These are phyloP conservation scores for Fusarium sp. DNA, from an alignment of 2,329 filamentous ascomycete genomes.

Conservation along the genomic window DNA sequence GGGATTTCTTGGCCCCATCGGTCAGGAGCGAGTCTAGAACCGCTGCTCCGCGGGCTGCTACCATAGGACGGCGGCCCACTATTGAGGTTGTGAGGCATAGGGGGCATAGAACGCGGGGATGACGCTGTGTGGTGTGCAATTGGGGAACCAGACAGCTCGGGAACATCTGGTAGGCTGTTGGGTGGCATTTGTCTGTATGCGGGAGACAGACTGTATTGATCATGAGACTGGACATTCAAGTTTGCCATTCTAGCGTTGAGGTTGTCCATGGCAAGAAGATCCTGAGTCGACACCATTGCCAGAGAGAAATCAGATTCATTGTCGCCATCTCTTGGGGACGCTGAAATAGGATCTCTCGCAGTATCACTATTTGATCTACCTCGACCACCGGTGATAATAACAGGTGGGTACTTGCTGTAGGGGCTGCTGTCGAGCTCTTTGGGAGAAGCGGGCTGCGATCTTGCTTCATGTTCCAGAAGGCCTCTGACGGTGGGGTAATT, in stretches of 20 bases:
- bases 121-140: constrained; percentile 50
- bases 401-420: constrained; percentile 59
- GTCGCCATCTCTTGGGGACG: constrained; percentile 56
- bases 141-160: constrained; percentile 54
- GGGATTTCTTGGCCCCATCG: constrained; percentile 68
- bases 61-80: constrained; percentile 53
- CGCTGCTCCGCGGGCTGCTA: constrained; percentile 49
- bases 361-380: constrained; percentile 53
- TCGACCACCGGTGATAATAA: constrained; percentile 55
- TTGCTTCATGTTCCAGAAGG: constrained; percentile 62
- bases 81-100: constrained; percentile 49
- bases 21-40: constrained; percentile 66
- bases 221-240: constrained; percentile 55
- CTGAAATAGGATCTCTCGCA: constrained; percentile 50
- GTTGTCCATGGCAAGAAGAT: constrained; percentile 64
- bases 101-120: constrained; percentile 58
- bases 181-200: constrained; percentile 54
- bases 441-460: constrained; percentile 48
- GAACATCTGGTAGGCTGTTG: constrained; percentile 44
- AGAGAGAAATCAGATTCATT: constrained; percentile 54
- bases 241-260: constrained; percentile 58
- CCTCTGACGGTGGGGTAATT: constrained; percentile 65
- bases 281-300: constrained; percentile 67
- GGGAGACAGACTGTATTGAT: constrained; percentile 56
- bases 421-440: constrained; percentile 55